These are phyloP conservation scores for Colletotrichum tamarilloi DNA, from an alignment of 2,329 filamentous ascomycete genomes.

Conservation along the genomic window DNA sequence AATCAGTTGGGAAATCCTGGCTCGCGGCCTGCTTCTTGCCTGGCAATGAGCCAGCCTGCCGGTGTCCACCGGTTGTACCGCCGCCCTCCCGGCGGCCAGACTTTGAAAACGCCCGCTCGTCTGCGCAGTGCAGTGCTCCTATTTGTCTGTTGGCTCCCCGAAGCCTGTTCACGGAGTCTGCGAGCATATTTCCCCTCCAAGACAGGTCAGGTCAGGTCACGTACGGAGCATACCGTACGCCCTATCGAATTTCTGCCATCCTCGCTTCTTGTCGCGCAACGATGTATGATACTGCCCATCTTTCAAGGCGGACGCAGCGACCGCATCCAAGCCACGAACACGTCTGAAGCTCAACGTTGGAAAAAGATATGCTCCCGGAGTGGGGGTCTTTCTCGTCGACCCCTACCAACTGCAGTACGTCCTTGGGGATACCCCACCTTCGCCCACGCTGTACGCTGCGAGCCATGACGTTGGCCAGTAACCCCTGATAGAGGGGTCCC, in stretches of 20 bases:
- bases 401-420: conserved; percentile 11
- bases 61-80: conserved; percentile 25
- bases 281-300: neutral
- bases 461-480: conserved; percentile 26
- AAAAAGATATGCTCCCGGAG: neutral
- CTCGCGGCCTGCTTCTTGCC: neutral
- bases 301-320: neutral
- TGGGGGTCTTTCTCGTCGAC: neutral
- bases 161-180: conserved; percentile 28
- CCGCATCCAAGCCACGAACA: neutral
- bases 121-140: conserved; percentile 33
- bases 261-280: neutral
- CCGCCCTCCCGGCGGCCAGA: conserved; percentile 23
- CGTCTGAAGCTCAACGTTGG: neutral
- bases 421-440: conserved; percentile 25
- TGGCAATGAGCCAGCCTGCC: conserved; percentile 34
- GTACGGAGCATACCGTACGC: neutral
- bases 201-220: conserved; percentile 9
- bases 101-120: conserved; percentile 36
- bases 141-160: conserved; percentile 34
- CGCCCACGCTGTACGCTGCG: conserved; percentile 17
- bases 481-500: conserved; percentile 21
- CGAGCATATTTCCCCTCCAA: conserved; percentile 21
- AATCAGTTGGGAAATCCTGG: conserved; percentile 17
- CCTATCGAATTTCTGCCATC: neutral